These are phyloP conservation scores for Nannizzia gypsea DNA, from an alignment of 2,329 filamentous ascomycete species.

Conservation along the genomic window DNA sequence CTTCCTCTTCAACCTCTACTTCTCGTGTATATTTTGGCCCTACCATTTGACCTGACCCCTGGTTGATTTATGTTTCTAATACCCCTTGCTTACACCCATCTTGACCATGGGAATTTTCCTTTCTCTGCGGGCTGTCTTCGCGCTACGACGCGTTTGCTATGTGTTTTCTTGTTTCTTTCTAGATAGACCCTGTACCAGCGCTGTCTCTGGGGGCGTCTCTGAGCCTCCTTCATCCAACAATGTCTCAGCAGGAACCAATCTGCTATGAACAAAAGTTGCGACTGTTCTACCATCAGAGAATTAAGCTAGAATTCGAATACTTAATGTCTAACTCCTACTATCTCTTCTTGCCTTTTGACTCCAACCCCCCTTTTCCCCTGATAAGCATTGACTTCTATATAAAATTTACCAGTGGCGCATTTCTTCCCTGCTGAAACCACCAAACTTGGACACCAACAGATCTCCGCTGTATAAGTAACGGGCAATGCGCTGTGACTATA, in stretches of 20 bases:
- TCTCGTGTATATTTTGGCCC: not conserved
- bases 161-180: not conserved
- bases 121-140: not conserved
- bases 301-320: not conserved
- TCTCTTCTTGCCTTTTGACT: not conserved
- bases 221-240: not conserved
- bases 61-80: slow-evolving; percentile 2
- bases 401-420: not conserved
- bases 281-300: not conserved
- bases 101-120: not conserved
- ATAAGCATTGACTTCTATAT: not conserved
- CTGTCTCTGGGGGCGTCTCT: not conserved
- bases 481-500: not conserved
- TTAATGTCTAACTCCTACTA: slow-evolving; percentile 1
- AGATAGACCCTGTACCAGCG: not conserved
- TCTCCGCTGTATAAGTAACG: not conserved
- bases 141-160: not conserved
- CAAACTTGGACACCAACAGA: not conserved
- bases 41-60: not conserved
- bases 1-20: not conserved
- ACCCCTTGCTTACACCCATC: not conserved
- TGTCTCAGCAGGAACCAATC: not conserved
- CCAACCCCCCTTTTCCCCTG: not conserved
- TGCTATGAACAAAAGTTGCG: not conserved
- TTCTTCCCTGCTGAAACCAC: not conserved